Evolutionary conservation across 768 basidiomycete genomes (phyloP), one percentile per base, ranked within the genome.

Genomic region (Royoungia palumana): DNA sequence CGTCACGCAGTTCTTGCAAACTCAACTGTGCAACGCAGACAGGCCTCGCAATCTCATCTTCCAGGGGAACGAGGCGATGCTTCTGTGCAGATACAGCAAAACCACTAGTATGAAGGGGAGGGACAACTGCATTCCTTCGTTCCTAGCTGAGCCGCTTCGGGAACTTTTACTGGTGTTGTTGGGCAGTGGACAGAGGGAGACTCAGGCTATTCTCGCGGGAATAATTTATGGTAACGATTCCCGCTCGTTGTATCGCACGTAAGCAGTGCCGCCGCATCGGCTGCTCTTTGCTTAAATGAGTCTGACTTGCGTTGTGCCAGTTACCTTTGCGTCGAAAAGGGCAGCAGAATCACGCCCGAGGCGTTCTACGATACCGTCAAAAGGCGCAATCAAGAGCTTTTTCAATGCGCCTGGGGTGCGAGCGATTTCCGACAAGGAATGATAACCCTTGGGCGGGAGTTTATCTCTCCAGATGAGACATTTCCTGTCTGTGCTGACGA

Each of bases 51-150:
- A 52, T 11, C 14, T 55, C 0, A 3, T 47, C 0, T 55, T 55
- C 34, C 46, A 55, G 6, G 54, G 50, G 0, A 13, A 13, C 0
- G 49, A 54, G 5, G 32, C 39, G 0, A 4, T 54, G 1, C n/a
- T 32, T 0, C 19, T 55, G 1, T 17, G 2, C 2, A 46, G 53
- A 21, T 55, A 55, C 16, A 51, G 53, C 46, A 55, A 55, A 25
- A 51, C 46, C 0, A 51, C 46, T 0, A 40, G 44, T 14, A 0
- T 13, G 12, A 51, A 32, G 28, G 46, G 45, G 1, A 32, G 7
- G 22, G 42, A 54, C 5, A 1, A 2, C 12, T 54, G 53, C 19
- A 34, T 32, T 4, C 53, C 49, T 16, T 41, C 50, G 0, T 39
- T 51, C 22, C 16, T 51, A 6, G 13, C 45, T 0, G 30, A 30